These are phyloP conservation scores for Candida buenavistaensis DNA, from an alignment of 1,139 yeast genomes.

Conservation along the genomic window DNA sequence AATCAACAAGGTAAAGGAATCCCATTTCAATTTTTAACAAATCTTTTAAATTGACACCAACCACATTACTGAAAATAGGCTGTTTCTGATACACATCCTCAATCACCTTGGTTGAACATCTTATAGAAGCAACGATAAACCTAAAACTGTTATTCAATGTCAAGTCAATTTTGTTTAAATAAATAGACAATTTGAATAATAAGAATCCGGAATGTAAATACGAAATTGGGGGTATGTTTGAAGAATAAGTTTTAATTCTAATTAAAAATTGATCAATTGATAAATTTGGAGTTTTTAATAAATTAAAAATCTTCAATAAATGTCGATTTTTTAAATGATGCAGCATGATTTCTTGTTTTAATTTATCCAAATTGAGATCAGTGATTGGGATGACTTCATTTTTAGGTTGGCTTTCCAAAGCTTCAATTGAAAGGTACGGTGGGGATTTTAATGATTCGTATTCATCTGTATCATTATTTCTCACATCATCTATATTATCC, in stretches of 20 bases:
- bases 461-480: slow-evolving; percentile 9
- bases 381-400: slow-evolving; percentile 16
- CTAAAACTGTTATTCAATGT: slow-evolving; percentile 39
- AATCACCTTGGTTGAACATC: slow-evolving; percentile 45
- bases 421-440: slow-evolving; percentile 28
- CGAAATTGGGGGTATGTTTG: slow-evolving; percentile 41
- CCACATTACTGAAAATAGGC: slow-evolving; percentile 44
- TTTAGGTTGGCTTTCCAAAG: slow-evolving; percentile 18
- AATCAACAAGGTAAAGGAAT: slow-evolving; percentile 42
- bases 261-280: slow-evolving; percentile 37
- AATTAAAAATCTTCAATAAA: slow-evolving; percentile 34
- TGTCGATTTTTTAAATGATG: slow-evolving; percentile 29
- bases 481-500: slow-evolving; percentile 12
- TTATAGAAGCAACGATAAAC: slow-evolving; percentile 40
- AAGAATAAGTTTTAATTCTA: slow-evolving; percentile 43
- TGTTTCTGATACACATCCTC: slow-evolving; percentile 50
- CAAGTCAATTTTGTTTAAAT: slow-evolving; percentile 32
- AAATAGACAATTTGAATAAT: slow-evolving; percentile 36
- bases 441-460: slow-evolving; percentile 11
- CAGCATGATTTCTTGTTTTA: slow-evolving; percentile 22
- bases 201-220: slow-evolving; percentile 44
- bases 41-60: slow-evolving; percentile 42
- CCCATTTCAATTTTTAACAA: slow-evolving; percentile 42
- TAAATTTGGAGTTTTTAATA: slow-evolving; percentile 37
- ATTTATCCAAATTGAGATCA: slow-evolving; percentile 16